phyloP scores from a whole-genome alignment of 2,329 filamentous ascomycete genomes.

The Fusarium annulatum region DNA sequence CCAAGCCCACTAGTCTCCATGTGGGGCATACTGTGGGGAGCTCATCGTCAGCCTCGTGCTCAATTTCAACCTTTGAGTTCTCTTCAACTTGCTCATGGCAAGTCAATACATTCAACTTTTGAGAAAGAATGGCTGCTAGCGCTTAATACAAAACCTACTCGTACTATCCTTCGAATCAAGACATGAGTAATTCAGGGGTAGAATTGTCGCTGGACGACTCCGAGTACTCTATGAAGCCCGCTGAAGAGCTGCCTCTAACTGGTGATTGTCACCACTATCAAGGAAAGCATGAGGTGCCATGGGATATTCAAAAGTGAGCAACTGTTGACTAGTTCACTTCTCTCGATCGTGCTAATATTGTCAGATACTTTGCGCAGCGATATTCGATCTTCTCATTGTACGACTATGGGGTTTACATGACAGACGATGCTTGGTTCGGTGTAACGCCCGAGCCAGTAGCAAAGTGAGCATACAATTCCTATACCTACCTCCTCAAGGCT shows the following conservation, averaged over 20 bases:
- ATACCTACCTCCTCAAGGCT: neutral
- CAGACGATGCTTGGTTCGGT: slow-evolving; percentile 95
- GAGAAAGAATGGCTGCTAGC: neutral
- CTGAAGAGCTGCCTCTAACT: slow-evolving; percentile 63
- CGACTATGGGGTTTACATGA: slow-evolving; percentile 89
- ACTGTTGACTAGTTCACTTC: neutral
- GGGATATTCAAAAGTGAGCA: slow-evolving; percentile 83
- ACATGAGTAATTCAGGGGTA: slow-evolving; percentile 27
- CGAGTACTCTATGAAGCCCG: slow-evolving; percentile 53
- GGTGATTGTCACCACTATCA: slow-evolving; percentile 81
- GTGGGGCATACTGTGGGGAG: slow-evolving; percentile 28
- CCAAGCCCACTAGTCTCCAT: slow-evolving; percentile 37
- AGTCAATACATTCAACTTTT: neutral
- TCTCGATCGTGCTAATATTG: neutral
- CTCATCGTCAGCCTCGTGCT: slow-evolving; percentile 41
- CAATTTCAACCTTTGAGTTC: slow-evolving; percentile 33
- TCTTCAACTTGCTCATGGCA: slow-evolving; percentile 2
- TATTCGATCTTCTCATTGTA: slow-evolving; percentile 89
- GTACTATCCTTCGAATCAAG: neutral
- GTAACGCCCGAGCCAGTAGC: slow-evolving; percentile 95
- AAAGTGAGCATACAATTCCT: slow-evolving; percentile 63
- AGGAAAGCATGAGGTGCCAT: slow-evolving; percentile 76
- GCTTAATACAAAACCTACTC: neutral
- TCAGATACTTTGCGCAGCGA: slow-evolving; percentile 89
- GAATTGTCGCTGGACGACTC: slow-evolving; percentile 21